These are phyloP conservation scores for Ceratobasidium sp. DNA, from an alignment of 1,284 basidiomycete species.

Conservation along the genomic window DNA sequence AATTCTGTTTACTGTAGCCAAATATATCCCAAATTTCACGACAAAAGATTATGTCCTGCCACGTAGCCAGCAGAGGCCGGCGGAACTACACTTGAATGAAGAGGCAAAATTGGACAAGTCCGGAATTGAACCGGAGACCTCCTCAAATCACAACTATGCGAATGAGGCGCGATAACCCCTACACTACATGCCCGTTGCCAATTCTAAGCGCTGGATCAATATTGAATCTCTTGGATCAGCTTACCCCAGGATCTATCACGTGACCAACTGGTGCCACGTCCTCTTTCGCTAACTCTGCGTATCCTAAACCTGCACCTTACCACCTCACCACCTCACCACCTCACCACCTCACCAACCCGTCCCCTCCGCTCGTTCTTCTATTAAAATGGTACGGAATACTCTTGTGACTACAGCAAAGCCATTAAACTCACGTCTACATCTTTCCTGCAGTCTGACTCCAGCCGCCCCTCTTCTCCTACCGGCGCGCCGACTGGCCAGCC, in stretches of 20 bases:
- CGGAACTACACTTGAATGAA: slow-evolving; percentile 25
- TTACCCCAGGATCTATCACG: too few species aligned
- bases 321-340: slow-evolving; percentile 34
- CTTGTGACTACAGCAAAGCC: neutral
- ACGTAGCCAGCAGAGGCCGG: neutral
- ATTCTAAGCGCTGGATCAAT: too few species aligned
- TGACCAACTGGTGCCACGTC: slow-evolving; percentile 52
- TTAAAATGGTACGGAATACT: slow-evolving; percentile 43
- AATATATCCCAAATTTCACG: neutral
- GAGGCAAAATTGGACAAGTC: slow-evolving; percentile 18
- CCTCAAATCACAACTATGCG: slow-evolving; percentile 11
- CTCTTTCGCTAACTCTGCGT: slow-evolving; percentile 49
- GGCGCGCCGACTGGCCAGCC: slow-evolving; percentile 59
- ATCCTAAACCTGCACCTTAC: slow-evolving; percentile 34
- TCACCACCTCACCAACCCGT: neutral
- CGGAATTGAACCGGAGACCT: slow-evolving; percentile 35
- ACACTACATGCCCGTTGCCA: slow-evolving; percentile 35
- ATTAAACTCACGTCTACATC: slow-evolving; percentile 1
- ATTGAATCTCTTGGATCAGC: too few species aligned
- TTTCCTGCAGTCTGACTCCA: slow-evolving; percentile 72
- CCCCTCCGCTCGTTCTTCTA: slow-evolving; percentile 33
- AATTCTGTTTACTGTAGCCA: slow-evolving; percentile 7
- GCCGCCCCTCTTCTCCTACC: slow-evolving; percentile 62
- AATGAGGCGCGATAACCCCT: slow-evolving; percentile 43
- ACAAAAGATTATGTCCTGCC: neutral